Evolutionary conservation across 2,329 filamentous ascomycete species (phyloP).

Genomic region (Zopfia rhizophila): DNA sequence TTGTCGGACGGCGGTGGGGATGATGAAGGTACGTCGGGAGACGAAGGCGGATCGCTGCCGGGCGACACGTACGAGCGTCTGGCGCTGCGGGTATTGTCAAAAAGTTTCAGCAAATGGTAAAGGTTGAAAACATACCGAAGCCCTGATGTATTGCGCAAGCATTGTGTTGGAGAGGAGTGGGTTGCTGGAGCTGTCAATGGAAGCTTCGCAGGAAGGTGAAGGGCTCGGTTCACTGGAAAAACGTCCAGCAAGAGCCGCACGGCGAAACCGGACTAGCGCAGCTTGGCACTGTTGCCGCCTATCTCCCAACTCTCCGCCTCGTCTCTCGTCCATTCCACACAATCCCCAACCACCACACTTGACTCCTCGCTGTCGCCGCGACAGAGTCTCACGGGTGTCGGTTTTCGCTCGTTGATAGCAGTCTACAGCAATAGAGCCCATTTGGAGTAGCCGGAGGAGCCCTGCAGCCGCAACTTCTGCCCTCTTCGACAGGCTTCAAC

Average conservation of each 20-base stretch:
- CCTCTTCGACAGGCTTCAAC: constrained; percentile 6
- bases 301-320: not conserved
- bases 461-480: constrained; percentile 3
- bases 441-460: constrained; percentile 2
- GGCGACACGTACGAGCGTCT: constrained; percentile 68
- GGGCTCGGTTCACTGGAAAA: constrained; percentile 33
- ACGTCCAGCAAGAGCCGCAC: constrained; percentile 30
- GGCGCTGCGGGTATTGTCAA: constrained; percentile 61
- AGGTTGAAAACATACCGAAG: constrained; percentile 61
- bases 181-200: constrained; percentile 42
- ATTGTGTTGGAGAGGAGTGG: constrained; percentile 55
- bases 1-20: constrained; percentile 68
- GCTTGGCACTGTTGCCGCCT: not conserved
- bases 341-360: constrained; percentile 9
- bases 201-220: constrained; percentile 35
- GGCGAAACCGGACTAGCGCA: constrained; percentile 29
- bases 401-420: constrained; percentile 16
- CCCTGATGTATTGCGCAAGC: constrained; percentile 70
- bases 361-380: constrained; percentile 2
- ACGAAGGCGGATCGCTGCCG: constrained; percentile 65
- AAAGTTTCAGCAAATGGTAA: constrained; percentile 18
- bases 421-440: constrained; percentile 2
- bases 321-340: not conserved
- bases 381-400: constrained; percentile 8
- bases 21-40: constrained; percentile 71